Base-by-base conservation (phyloP, 2,329 filamentous ascomycete genomes). In the Sordariomycetes sp. region DNA sequence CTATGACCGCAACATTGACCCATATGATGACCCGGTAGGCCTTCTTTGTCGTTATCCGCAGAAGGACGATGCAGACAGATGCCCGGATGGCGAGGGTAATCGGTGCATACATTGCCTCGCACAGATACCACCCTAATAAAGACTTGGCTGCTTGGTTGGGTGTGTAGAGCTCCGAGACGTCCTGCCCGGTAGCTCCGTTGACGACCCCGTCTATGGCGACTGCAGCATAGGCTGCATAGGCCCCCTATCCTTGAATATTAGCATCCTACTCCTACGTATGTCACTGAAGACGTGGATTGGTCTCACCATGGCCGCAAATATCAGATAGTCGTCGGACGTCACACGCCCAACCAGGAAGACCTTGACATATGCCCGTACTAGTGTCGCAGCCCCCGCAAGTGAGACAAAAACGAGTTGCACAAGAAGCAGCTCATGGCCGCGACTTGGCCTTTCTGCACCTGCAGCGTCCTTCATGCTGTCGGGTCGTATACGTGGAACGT, bases 301-400 rank as follows among this genome's bases (percentile, higher is more conserved):
- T 45, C 50, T 37, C 48, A 72, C 68, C 50, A 68, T 49, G 4
- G 64, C 62, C 19, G 52, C 32, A 16, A 69, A 50, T 44, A 69
- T 67, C 30, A 70, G 46, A 41, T 56, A 64, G 53, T 73, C 69
- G 32, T 72, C 69, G 4, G 56, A 23, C 0, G 59, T 54, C 21
- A 66, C 47, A 20, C 55, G 59, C 33, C 60, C 64, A 25, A 67
- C 53, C 14, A 72, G 46, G 19, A 57, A 49, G 1, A 55, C 32
- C 36, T 66, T 63, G 30, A 67, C 64, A 44, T 64, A 68, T 8
- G 56, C 59, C 15, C 69, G 58, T 21, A 68, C 39, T 16, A 58
- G 42, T 32, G 63, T 53, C 23, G 23, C 23, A 4, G 6, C 6
- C 6, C 23, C 23, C 23, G 23, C 23, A 25, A 25, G 23, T 3